A percentile compares a stretch with the other conserved stretches of the same genome.
phyloP scores from a whole-genome alignment of 495 filamentous ascomycete genomes.

The Hypoxylon rickii region DNA sequence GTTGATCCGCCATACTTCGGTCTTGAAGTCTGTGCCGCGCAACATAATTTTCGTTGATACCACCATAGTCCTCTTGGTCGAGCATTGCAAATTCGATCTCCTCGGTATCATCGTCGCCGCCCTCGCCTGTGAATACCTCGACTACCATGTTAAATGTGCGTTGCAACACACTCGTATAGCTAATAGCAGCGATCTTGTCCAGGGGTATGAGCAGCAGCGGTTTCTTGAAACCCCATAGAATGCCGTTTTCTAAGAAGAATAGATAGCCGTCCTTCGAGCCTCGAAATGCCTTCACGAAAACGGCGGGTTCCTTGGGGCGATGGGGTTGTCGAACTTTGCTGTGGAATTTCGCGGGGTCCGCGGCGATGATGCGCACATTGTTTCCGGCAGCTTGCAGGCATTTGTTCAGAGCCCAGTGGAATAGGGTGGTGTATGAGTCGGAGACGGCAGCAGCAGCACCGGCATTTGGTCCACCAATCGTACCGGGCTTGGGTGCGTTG shows the following conservation, averaged over 20 bases:
- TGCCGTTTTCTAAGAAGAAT: constrained; percentile 84
- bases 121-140: constrained; percentile 52
- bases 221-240: constrained; percentile 95
- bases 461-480: constrained; percentile 50
- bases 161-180: constrained; percentile 87
- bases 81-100: constrained; percentile 88
- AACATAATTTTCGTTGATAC: constrained; percentile 80
- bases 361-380: constrained; percentile 64
- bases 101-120: constrained; percentile 54
- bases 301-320: constrained; percentile 87
- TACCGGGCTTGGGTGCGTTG: constrained; percentile 68
- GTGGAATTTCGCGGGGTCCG: constrained; percentile 75
- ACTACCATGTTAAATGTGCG: constrained; percentile 93
- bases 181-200: constrained; percentile 75
- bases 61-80: constrained; percentile 80
- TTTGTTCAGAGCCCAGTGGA: constrained; percentile 68
- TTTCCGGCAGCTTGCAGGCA: constrained; percentile 58
- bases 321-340: constrained; percentile 79
- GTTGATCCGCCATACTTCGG: constrained; percentile 84
- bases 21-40: constrained; percentile 83
- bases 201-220: constrained; percentile 86
- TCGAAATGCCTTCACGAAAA: constrained; percentile 86
- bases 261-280: constrained; percentile 96
- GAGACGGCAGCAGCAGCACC: constrained; percentile 57
- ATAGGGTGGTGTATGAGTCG: constrained; percentile 62